These are phyloP conservation scores for Fusarium paranaense DNA, from an alignment of 2,329 filamentous ascomycete genomes.

Conservation along the genomic window DNA sequence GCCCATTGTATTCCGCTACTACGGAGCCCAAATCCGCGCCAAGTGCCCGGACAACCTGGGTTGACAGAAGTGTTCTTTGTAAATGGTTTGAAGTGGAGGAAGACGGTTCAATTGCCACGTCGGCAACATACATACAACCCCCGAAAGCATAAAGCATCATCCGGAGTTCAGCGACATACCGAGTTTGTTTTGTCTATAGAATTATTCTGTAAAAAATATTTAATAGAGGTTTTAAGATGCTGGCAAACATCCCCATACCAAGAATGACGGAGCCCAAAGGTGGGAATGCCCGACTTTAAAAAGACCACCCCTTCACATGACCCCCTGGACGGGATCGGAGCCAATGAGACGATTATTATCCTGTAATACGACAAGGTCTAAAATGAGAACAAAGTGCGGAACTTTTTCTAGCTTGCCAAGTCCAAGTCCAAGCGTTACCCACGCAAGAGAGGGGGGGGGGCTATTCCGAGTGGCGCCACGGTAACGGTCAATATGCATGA, in stretches of 20 bases:
- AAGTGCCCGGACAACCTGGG: slow-evolving; percentile 38
- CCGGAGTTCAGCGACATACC: neutral
- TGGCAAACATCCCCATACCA: neutral
- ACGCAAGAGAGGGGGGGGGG: neutral
- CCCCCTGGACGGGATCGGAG: neutral
- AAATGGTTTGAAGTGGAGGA: neutral
- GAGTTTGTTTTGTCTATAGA: slow-evolving; percentile 3
- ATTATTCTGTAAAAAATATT: neutral
- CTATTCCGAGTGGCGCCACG: neutral
- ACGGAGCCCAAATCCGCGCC: slow-evolving; percentile 38
- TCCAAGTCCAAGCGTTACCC: neutral
- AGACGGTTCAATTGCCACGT: neutral
- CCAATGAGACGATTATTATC: neutral
- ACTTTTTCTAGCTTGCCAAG: neutral
- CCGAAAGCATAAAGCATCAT: neutral
- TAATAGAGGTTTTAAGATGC: neutral
- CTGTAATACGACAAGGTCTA: neutral
- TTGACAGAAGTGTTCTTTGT: neutral
- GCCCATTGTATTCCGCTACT: slow-evolving; percentile 35
- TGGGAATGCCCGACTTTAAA: neutral
- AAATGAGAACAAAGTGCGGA: neutral
- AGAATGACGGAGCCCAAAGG: neutral
- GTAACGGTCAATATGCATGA: neutral
- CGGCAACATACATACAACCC: neutral
- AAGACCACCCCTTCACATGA: neutral